phyloP scores from a whole-genome alignment of 306 rosid species.

The Calophaca sinica region DNA sequence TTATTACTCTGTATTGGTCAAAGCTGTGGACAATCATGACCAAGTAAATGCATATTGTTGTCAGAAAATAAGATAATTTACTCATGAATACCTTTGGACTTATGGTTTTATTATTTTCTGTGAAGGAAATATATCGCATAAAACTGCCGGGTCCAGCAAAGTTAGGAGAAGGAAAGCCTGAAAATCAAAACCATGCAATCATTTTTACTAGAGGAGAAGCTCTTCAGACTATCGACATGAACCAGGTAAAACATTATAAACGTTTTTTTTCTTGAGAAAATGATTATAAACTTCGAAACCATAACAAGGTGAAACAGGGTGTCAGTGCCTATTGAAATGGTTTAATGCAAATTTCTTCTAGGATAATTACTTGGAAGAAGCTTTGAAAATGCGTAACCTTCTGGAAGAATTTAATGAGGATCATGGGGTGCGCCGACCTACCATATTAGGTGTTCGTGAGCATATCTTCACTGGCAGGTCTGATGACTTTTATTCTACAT shows the following conservation, averaged over 20 bases:
- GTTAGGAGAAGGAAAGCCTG: conserved; percentile 99
- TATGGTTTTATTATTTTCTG: conserved; percentile 49
- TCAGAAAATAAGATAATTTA: conserved; percentile 25
- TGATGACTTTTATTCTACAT: conserved; percentile 43
- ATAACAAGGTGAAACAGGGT: conserved; percentile 22
- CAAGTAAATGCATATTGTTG: conserved; percentile 67
- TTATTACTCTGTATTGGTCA: conserved; percentile 90
- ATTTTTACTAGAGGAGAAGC: conserved; percentile 98
- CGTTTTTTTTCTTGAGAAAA: conserved; percentile 1
- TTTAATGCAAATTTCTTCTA: conserved; percentile 50
- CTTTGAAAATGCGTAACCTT: conserved; percentile 97
- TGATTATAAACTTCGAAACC: conserved; percentile 32
- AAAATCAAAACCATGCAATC: conserved; percentile 97
- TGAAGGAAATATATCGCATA: conserved; percentile 89
- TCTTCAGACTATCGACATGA: conserved; percentile 97
- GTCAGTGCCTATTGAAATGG: conserved; percentile 47
- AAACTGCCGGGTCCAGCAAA: conserved; percentile 90
- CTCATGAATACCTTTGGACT: conserved; percentile 42
- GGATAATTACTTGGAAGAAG: conserved; percentile 99
- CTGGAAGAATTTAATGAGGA: conserved; percentile 94
- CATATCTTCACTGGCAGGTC: conserved; percentile 98
- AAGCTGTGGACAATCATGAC: conserved; percentile 88
- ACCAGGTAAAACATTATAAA: conserved; percentile 67
- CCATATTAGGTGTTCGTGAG: conserved; percentile 97
- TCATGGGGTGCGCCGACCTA: conserved; percentile 94